phyloP scores from a whole-genome alignment of 257 asterid species.

The Lavandula angustifolia region DNA sequence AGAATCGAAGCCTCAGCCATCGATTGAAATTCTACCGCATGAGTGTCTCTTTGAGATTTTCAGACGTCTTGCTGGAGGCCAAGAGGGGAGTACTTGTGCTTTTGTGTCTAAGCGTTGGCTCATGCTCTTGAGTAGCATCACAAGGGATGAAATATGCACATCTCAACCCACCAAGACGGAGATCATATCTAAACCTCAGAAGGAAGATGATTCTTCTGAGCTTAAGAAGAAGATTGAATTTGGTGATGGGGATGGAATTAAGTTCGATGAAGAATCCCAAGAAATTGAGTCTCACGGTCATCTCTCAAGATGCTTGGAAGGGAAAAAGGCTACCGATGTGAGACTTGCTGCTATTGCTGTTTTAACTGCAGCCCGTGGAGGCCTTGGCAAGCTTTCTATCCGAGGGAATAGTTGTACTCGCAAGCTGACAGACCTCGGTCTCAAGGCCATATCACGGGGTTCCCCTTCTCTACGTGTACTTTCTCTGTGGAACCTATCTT shows the following conservation, averaged over 20 bases:
- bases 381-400: slow-evolving; percentile 86
- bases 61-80: slow-evolving; percentile 69
- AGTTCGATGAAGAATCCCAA: slow-evolving; percentile 39
- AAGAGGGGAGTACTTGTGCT: slow-evolving; percentile 76
- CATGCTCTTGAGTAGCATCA: slow-evolving; percentile 76
- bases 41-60: slow-evolving; percentile 94
- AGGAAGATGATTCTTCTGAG: slow-evolving; percentile 33
- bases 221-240: slow-evolving; percentile 41
- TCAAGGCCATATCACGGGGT: slow-evolving; percentile 74
- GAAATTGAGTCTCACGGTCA: slow-evolving; percentile 48
- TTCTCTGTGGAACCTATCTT: slow-evolving; percentile 76
- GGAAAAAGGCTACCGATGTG: slow-evolving; percentile 83
- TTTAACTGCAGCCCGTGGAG: slow-evolving; percentile 76
- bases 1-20: slow-evolving; percentile 49
- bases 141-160: slow-evolving; percentile 52
- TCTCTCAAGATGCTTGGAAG: slow-evolving; percentile 85
- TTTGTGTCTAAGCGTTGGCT: slow-evolving; percentile 94
- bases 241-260: slow-evolving; percentile 24
- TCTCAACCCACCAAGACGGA: slow-evolving; percentile 36
- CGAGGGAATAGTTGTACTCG: slow-evolving; percentile 59
- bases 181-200: slow-evolving; percentile 32
- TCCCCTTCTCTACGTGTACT: slow-evolving; percentile 75
- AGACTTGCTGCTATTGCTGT: slow-evolving; percentile 88
- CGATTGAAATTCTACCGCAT: slow-evolving; percentile 88
- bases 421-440: slow-evolving; percentile 68